Evolutionary conservation across 345 rosid species (phyloP), one percentile per base, ranked within the genome.

Genomic region (Boechera stricta): DNA sequence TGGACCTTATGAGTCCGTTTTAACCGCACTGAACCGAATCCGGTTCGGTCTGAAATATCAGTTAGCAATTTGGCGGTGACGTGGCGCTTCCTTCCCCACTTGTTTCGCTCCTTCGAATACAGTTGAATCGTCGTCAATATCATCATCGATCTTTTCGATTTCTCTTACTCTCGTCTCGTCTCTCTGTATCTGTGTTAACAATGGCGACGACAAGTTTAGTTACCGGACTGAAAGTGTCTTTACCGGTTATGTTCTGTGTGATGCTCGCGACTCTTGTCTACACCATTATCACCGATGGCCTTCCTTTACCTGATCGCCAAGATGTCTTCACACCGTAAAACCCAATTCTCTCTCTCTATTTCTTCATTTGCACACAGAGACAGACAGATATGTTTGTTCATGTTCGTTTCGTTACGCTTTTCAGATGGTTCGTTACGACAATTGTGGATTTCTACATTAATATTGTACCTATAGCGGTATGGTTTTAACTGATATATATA

Each of bases 381-480:
- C 0, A 28, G 9, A 11, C 33, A 13, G 5, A 57, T 31, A 15
- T 31, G 39, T 31, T 28, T 13, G 31, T 13, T 64, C 53, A 26
- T 64, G 8, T 28, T 64, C 4, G 44, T 51, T 2, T 60, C 35
- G 15, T 53, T 18, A 41, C 45, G 29, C 11, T 55, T 83, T 45
- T 49, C 84, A 93, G 98, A 80, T 93, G 98, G 98, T 86, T 87
- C 87, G 58, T 48, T 10, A 91, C 94, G 33, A 85, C 94, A 56
- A 53, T 93, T 76, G 66, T 93, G 13, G 98, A 93, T 86, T 89
- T 80, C 85, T 93, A 83, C 62, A 86, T 88, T 61, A 84, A 87
- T 33, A 15, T 85, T 9, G 81, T 82, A 0, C 85, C 92, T 65
- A 54, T 93, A 8, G 92, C 74, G 85, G 98, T 93, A 84, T 44